Evolutionary conservation across 306 rosid genomes (phyloP).

Genomic region (Benincasa hispida): DNA sequence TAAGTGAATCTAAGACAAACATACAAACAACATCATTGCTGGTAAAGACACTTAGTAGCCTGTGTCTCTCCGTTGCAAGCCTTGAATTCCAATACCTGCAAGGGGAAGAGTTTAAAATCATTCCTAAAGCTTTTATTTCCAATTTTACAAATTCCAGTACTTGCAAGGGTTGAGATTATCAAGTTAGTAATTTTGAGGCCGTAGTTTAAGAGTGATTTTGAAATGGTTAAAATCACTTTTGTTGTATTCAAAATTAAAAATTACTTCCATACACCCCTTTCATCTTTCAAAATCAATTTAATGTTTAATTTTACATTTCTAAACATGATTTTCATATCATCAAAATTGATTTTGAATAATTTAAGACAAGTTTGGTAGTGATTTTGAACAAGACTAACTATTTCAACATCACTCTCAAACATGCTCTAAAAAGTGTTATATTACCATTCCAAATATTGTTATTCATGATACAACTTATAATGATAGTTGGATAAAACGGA

Average conservation of each 20-base stretch:
- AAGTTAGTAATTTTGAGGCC: not conserved
- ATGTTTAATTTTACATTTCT: too few species aligned
- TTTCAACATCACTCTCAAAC: not conserved
- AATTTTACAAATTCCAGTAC: not conserved
- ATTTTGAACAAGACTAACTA: not conserved
- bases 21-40: slow-evolving; percentile 68
- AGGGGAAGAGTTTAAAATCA: slow-evolving; percentile 12
- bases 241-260: not conserved
- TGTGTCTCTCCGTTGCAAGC: slow-evolving; percentile 86
- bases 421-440: not conserved
- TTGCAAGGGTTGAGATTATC: not conserved
- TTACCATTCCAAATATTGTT: not conserved
- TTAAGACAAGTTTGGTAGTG: not conserved
- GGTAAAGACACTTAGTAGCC: slow-evolving; percentile 62
- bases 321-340: too few species aligned
- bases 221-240: not conserved
- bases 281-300: not conserved
- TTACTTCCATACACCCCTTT: not conserved
- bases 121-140: not conserved
- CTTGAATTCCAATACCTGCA: slow-evolving; percentile 93
- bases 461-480: not conserved
- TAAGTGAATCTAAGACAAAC: slow-evolving; percentile 15
- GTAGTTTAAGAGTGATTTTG: too few species aligned
- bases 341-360: not conserved
- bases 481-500: not conserved